Evolutionary conservation across 129 eudicot genomes (phyloP).

Genomic region (Centaurea solstitialis): DNA sequence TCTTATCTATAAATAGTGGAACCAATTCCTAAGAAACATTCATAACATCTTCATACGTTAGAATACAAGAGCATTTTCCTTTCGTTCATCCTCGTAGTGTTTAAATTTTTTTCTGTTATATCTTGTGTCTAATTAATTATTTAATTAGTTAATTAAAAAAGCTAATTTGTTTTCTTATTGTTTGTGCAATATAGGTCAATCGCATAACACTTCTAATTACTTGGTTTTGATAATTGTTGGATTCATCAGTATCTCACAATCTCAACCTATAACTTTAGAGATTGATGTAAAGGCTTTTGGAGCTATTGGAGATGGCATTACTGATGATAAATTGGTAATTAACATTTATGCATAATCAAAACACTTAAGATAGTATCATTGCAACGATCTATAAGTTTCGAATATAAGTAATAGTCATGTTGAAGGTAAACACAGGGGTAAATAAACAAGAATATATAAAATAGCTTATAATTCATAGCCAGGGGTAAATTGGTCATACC

Average conservation of each 20-base stretch:
- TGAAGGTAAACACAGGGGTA: too few species aligned
- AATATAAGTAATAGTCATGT: too few species aligned
- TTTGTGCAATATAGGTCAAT: not conserved
- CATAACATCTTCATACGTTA: not conserved
- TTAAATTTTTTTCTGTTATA: not conserved
- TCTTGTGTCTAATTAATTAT: not conserved
- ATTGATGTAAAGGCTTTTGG: slow-evolving; percentile 30
- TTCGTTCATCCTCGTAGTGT: not conserved
- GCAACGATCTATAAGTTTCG: too few species aligned
- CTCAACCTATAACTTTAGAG: not conserved
- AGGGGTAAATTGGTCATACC: too few species aligned
- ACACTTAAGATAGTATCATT: too few species aligned
- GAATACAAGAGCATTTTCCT: not conserved
- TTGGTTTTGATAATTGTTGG: not conserved
- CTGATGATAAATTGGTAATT: slow-evolving; percentile 33
- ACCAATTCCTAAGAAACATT: not conserved
- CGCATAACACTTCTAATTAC: not conserved
- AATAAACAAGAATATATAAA: too few species aligned
- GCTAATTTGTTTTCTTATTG: not conserved
- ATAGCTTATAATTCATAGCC: too few species aligned
- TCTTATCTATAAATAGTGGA: not conserved
- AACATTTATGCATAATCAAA: not conserved
- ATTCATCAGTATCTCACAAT: not conserved
- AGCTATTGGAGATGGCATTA: slow-evolving; percentile 38
- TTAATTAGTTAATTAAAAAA: too few species aligned